phyloP scores from a whole-genome alignment of 768 basidiomycete species.

The Psilocybe cyanescens region DNA sequence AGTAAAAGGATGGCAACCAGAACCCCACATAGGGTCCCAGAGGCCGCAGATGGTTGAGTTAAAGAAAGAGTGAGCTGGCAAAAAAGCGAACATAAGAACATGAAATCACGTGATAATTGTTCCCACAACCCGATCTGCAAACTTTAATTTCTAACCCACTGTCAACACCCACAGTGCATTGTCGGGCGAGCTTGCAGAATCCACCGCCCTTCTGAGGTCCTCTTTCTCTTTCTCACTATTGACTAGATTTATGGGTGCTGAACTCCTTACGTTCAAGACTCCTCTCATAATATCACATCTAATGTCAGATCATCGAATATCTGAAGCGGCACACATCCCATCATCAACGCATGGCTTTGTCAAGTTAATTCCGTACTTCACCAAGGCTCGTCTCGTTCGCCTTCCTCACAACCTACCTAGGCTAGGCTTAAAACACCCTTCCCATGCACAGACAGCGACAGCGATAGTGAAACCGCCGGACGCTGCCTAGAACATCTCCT shows the following conservation, averaged over 20 bases:
- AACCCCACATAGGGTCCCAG: too few species aligned
- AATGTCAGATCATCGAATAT: conserved; percentile 71
- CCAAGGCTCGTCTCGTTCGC: conserved; percentile 57
- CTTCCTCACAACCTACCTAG: neutral
- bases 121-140: too few species aligned
- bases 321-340: conserved; percentile 77
- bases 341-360: conserved; percentile 86
- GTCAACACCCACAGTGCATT: conserved; percentile 36
- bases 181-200: conserved; percentile 85
- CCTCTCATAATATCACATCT: conserved; percentile 67
- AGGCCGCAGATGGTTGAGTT: too few species aligned
- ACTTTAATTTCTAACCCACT: too few species aligned
- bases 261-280: conserved; percentile 47
- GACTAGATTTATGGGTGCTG: neutral
- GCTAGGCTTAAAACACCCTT: too few species aligned
- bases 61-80: too few species aligned
- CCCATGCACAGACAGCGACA: too few species aligned
- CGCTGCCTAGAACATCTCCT: too few species aligned
- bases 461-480: too few species aligned
- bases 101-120: too few species aligned
- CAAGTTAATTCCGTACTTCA: conserved; percentile 67
- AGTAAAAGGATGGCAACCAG: too few species aligned
- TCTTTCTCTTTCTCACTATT: neutral
- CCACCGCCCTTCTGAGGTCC: conserved; percentile 75
- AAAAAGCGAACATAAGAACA: too few species aligned